Percentiles rank a stretch among this genome's conserved stretches.
These are phyloP conservation scores for Naegleria lovaniensis DNA, from an alignment of 208 protist species.

Conservation along the genomic window DNA sequence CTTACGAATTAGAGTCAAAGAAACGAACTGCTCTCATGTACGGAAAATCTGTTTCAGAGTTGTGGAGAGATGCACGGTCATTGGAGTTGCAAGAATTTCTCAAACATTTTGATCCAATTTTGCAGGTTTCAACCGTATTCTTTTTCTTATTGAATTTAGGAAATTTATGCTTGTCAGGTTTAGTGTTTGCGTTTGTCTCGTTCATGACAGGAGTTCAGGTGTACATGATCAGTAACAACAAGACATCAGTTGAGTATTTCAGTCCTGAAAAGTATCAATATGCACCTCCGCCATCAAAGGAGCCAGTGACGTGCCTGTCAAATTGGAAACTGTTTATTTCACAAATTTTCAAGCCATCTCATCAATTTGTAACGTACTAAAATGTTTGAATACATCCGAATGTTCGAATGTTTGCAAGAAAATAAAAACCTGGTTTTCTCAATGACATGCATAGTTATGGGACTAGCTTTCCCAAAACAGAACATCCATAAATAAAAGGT, in stretches of 20 bases:
- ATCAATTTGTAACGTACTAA: too few species aligned
- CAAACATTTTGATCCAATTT: background rate
- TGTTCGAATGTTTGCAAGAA: too few species aligned
- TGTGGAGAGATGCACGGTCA: background rate
- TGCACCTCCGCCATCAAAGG: background rate
- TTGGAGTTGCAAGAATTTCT: background rate
- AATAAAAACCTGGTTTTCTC: too few species aligned
- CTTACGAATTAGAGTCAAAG: background rate
- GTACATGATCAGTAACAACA: background rate
- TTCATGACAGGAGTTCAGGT: background rate
- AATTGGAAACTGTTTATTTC: too few species aligned
- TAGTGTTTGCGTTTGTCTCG: background rate
- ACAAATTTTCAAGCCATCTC: too few species aligned
- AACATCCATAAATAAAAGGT: background rate
- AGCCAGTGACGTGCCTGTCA: too few species aligned
- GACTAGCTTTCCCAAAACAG: too few species aligned
- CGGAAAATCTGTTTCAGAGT: background rate
- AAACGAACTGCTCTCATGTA: background rate
- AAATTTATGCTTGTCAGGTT: background rate
- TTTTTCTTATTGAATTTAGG: background rate
- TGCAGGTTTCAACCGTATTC: background rate
- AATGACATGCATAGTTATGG: too few species aligned
- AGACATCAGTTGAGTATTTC: background rate
- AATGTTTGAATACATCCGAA: too few species aligned
- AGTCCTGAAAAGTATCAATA: background rate